Base-by-base conservation (phyloP, 1,139 yeast genomes). In the Scheffersomyces segobiensis region DNA sequence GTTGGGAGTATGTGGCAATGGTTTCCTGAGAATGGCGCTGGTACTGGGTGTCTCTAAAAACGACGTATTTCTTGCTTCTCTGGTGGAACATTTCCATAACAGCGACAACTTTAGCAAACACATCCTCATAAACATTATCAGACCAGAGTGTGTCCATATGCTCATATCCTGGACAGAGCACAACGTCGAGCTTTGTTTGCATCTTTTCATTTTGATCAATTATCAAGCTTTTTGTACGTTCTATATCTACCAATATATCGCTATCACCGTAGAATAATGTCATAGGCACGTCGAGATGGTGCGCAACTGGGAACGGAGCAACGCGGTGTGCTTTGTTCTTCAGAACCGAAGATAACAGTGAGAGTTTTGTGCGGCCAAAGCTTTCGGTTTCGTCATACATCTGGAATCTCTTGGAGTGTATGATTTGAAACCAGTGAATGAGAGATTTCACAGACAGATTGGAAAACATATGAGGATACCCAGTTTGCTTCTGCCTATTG, bases 381-480 rank as follows among this genome's bases (percentile, higher is more conserved):
- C 71, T 66, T 10, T 76, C 73, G 6, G 84, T 79, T 74, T 75
- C 86, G 67, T 80, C 79, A 63, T 76, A 79, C 84, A 81, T 80
- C 64, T 80, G 84, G 60, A 80, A 79, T 57, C 84, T 63, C 60
- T 72, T 71, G 46, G 73, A 72, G 49, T 72, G 68, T 26, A 80
- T 80, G 24, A 80, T 80, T 63, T 81, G 85, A 62, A 80, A 78
- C 85, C 85, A 81, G 63, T 81, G 85, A 19, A 77, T 71, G 22
- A 81, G 73, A 0, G 81, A 73, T 61, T 80, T 81, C 7, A 80
- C 84, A 4, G 82, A 77, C 0, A 82, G 74, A 20, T 81, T 80
- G 12, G 83, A 78, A 62, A 79, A 81, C 81, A 81, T 76, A 59
- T 79, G 84, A 3, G 82, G 79, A 60, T 81, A 81, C 1, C 84